Evolutionary conservation across 2,329 filamentous ascomycete genomes (phyloP), one percentile per base, ranked within the genome.

Genomic region (Balansia obtecta): DNA sequence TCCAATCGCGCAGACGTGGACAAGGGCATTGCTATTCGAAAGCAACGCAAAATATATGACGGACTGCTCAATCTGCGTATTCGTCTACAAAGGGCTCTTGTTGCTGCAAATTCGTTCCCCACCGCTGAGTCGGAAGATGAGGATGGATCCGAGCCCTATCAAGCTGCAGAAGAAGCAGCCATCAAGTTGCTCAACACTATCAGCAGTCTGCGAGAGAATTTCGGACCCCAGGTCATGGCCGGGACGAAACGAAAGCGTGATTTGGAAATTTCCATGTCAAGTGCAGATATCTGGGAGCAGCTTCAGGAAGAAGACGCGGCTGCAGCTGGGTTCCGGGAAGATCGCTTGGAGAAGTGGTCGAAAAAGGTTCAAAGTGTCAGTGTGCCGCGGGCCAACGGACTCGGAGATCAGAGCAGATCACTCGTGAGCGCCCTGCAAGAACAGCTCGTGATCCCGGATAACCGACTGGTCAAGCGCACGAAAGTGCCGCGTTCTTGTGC

Each of bases 271-370:
- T 71, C 77, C 2, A 83, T 80, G 4, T 65, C 83, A 1, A 82
- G 74, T 9, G 71, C 79, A 15, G 75, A 80, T 2, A 79, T 95
- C 2, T 95, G 87, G 87, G 72, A 78, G 13, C 76, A 79, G 45
- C 84, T 93, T 70, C 70, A 81, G 54, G 69, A 72, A 2, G 73
- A 84, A 8, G 89, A 96, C 61, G 62, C 74, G 27, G 68, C 72
- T 2, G 73, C 77, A 1, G 60, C 76, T 20, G 68, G 77, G 5
- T 77, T 82, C 57, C 82, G 91, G 49, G 82, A 84, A 56, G 76
- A 79, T 18, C 79, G 84, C 0, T 75, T 98, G 12, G 85, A 95
- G 62, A 94, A 94, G 66, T 98, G 93, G 93, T 93, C 89, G 16
- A 72, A 75, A 51, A 93, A 91, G 66, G 69, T 71, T 37, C 66